Evolutionary conservation across 257 asterid genomes (phyloP), one percentile per base, ranked within the genome.

Genomic region (Schizonepeta tenuifolia): DNA sequence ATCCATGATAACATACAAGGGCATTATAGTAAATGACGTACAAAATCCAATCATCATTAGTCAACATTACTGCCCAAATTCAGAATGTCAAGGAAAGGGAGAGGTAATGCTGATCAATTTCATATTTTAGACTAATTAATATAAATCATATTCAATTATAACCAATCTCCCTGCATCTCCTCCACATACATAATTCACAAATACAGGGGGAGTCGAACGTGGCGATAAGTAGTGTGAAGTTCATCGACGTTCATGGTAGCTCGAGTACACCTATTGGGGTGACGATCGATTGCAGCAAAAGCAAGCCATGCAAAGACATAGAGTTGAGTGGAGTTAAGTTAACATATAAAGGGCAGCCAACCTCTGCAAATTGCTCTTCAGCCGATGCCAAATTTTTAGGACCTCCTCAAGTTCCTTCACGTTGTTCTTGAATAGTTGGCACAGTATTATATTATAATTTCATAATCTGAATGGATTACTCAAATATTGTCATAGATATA

Each of bases 41-140:
- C 6, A 7, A 0, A 82, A 76, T 43, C 84, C 82, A 5, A 68
- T 82, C 69, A n/a, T 79, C 58, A 76, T 82, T 41, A 80, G 79
- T 31, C 86, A 82, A 15, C 11, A 75, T 65, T 76, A 79, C 35
- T 76, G 86, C 68, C 80, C 82, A 3, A 0, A 18, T 26, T 0
- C 7, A 1, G n/a, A 9, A 1, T 73, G 82, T 38, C 5, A 17
- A 13, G 43, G 2, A 1, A 3, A 38, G 31, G 82, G 2, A 35
- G 9, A 35, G 38, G 38, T 35, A 35, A 35, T 35, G 33, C 33
- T 28, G 3, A 31, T 31, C 36, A 31, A 31, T 31, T 31, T 31
- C 36, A 31, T n/a, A n/a, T 31, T 31, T 31, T 4, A 31, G 7
- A 31, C 36, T 31, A 31, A 31, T 31, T 31, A 31, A 31, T 31